A percentile compares a stretch with the other conserved stretches of the same genome.
phyloP scores from a whole-genome alignment of 139 green algal genomes.

The Trebouxia sp. region DNA sequence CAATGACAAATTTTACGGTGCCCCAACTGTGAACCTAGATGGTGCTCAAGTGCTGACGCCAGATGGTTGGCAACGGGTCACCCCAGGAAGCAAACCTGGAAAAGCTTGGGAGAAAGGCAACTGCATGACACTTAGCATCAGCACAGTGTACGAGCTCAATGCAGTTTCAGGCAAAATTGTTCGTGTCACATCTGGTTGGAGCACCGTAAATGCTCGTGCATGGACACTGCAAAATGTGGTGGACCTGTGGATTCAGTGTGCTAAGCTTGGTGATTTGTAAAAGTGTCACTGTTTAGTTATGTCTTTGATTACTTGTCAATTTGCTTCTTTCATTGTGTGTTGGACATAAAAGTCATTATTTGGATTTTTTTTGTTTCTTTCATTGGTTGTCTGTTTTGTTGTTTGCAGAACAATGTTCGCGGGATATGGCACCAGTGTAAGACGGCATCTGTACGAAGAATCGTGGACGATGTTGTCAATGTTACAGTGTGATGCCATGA shows the following conservation, averaged over 20 bases:
- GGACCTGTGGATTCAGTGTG: neutral
- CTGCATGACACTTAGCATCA: conserved; percentile 8
- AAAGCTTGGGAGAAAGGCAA: conserved; percentile 14
- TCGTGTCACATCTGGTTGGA: neutral
- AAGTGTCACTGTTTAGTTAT: no score
- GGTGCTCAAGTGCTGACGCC: conserved; percentile 23
- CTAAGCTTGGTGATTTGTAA: neutral
- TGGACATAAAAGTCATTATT: no score
- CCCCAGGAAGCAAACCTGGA: neutral
- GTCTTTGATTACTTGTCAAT: no score
- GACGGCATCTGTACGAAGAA: no score
- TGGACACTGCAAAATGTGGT: neutral
- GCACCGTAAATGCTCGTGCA: neutral
- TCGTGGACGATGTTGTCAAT: no score
- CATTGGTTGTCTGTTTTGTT: no score
- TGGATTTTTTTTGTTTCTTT: no score
- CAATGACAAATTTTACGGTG: no score
- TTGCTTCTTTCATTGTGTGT: no score
- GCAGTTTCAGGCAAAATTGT: neutral
- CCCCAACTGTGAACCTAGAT: neutral
- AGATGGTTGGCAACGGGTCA: neutral
- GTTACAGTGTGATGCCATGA: no score
- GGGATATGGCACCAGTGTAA: no score
- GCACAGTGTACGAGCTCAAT: neutral
- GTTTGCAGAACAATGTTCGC: no score